Base-by-base conservation (phyloP, 495 filamentous ascomycete genomes). In the Aspergillus wentii region DNA sequence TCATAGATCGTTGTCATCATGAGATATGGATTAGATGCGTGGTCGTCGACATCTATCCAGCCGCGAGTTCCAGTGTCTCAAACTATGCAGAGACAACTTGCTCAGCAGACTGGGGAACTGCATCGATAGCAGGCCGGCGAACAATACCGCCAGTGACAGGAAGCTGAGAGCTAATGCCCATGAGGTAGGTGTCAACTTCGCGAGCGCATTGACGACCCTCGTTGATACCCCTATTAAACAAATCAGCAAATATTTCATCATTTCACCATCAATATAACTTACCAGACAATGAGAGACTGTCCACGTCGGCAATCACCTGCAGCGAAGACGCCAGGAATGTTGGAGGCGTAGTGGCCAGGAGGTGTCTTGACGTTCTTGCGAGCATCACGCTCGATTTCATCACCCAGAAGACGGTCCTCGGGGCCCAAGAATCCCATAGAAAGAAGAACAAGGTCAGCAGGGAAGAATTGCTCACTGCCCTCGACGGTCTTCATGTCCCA, bases 401-500 rank as follows among this genome's bases (percentile, higher is more conserved):
- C 83, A 17, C 86, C 89, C 15, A 99, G 69, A 13, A 95, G 77
- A 39, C 88, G 83, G 36, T 86, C 89, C 69, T 99, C 92, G 2
- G 92, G 92, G 11, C 92, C 92, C 40, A 98, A 71, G 83, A 98
- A 98, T 49, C 92, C 92, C 92, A 98, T 98, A 17, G 91, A 95
- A 17, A 98, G 72, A 20, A 98, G 84, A 31, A 98, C 91, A 23
- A 98, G 81, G 47, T 98, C 92, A 8, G 92, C 92, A 14, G 88
- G 88, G 82, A 98, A 97, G 75, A 94, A 95, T 58, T 96, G 83
- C 68, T 95, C 85, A 37, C 85, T 90, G 17, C 86, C 89, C 46
- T 96, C 92, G 17, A 95, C 74, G 57, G 94, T 89, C 76, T 95
- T 95, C 92, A 98, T 98, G 59, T 98, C 92, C 92, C 92, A 98